These are phyloP conservation scores for Calcarisporium arbuscula DNA, from an alignment of 2,329 filamentous ascomycete genomes.

Conservation along the genomic window DNA sequence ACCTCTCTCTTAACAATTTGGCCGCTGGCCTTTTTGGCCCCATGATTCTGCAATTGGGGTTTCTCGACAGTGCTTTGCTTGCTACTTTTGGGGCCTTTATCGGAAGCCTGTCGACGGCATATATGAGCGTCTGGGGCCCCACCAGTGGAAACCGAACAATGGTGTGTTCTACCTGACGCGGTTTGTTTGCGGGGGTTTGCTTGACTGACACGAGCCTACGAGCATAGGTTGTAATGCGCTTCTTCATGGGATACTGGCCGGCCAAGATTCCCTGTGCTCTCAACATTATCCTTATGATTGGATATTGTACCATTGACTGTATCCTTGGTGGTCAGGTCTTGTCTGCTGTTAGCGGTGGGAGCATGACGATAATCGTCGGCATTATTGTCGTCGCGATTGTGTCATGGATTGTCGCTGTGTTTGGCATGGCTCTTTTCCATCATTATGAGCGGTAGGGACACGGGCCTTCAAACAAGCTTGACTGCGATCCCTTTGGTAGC, in stretches of 20 bases:
- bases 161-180: slow-evolving; percentile 28
- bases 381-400: slow-evolving; percentile 71
- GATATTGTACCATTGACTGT: slow-evolving; percentile 71
- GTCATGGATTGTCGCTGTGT: slow-evolving; percentile 67
- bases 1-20: slow-evolving; percentile 37
- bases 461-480: accelerated
- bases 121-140: slow-evolving; percentile 72
- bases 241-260: slow-evolving; percentile 64
- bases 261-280: slow-evolving; percentile 23
- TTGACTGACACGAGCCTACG: slow-evolving; percentile 3
- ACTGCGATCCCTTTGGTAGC: too few relatives aligned
- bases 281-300: slow-evolving; percentile 58
- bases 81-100: slow-evolving; percentile 72
- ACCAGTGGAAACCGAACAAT: slow-evolving; percentile 71
- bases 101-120: slow-evolving; percentile 65
- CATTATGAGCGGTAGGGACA: slow-evolving; percentile 52
- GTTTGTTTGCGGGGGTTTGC: too few relatives aligned
- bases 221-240: slow-evolving; percentile 56
- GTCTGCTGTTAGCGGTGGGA: slow-evolving; percentile 58
- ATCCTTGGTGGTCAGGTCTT: slow-evolving; percentile 77
- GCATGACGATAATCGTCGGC: slow-evolving; percentile 66
- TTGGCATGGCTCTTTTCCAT: slow-evolving; percentile 50
- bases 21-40: slow-evolving; percentile 66
- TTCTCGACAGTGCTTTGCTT: slow-evolving; percentile 64
- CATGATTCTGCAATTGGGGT: slow-evolving; percentile 64